Percentiles rank a stretch among this genome's conserved stretches.
Evolutionary conservation across 768 basidiomycete genomes (phyloP).

Genomic region (Coprinopsis sp.): DNA sequence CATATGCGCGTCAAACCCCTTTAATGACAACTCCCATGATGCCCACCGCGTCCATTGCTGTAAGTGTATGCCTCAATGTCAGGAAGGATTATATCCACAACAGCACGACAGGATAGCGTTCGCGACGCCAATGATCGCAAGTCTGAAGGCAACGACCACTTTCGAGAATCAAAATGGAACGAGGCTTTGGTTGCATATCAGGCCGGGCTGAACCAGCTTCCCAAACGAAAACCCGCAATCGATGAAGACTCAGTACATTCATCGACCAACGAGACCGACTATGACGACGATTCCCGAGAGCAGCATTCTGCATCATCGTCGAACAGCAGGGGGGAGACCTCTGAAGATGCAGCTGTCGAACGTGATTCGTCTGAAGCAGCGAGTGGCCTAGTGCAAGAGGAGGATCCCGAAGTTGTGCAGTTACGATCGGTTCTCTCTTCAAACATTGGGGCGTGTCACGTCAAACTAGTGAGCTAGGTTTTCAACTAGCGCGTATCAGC

Average conservation of each 20-base stretch:
- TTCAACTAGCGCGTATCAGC: slow-evolving; percentile 4
- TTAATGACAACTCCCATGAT: background rate
- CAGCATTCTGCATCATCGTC: background rate
- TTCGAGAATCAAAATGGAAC: slow-evolving; percentile 60
- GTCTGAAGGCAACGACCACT: slow-evolving; percentile 68
- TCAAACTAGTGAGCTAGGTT: slow-evolving; percentile 59
- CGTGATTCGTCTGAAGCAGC: too few species aligned
- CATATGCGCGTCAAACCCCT: background rate
- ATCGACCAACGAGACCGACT: slow-evolving; percentile 10
- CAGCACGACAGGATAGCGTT: too few species aligned
- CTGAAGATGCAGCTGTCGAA: background rate
- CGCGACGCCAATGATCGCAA: slow-evolving; percentile 64
- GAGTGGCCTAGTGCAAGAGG: slow-evolving; percentile 12
- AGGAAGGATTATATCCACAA: slow-evolving; percentile 13
- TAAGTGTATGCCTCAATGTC: background rate
- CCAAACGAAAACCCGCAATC: slow-evolving; percentile 33
- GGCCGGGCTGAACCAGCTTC: slow-evolving; percentile 63
- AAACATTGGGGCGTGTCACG: slow-evolving; percentile 85
- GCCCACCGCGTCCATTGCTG: background rate
- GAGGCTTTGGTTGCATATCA: slow-evolving; percentile 70
- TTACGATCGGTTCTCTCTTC: slow-evolving; percentile 67
- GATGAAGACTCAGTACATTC: background rate
- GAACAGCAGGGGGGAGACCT: background rate
- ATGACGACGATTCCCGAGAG: slow-evolving; percentile 7
- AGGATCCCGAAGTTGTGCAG: slow-evolving; percentile 7